Evolutionary conservation across 805 yeast genomes (phyloP).

Genomic region (Cyberlindnera meyerae): DNA sequence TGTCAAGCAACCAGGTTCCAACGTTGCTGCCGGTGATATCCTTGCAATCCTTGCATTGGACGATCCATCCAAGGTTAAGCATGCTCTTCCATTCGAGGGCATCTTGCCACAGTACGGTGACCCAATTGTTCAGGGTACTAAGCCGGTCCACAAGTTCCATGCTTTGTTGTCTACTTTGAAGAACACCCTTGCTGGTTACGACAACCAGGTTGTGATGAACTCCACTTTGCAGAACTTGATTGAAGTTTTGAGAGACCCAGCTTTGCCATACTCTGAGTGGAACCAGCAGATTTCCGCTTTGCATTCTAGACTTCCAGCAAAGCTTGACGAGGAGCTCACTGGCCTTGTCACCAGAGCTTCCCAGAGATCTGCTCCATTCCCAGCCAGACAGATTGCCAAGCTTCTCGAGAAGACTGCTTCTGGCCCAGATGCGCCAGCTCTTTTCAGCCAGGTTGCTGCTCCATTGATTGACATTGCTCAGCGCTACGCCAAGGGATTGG

Average conservation of each 20-base stretch:
- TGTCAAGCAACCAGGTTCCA: conserved; percentile 97
- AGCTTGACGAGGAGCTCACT: conserved; percentile 63
- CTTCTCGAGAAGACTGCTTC: conserved; percentile 57
- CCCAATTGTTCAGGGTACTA: conserved; percentile 77
- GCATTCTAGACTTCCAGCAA: conserved; percentile 81
- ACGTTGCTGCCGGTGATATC: conserved; percentile 93
- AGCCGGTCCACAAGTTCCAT: conserved; percentile 72
- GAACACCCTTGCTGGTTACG: conserved; percentile 85
- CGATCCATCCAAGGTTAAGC: conserved; percentile 96
- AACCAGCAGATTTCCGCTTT: conserved; percentile 76
- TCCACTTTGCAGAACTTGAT: conserved; percentile 70
- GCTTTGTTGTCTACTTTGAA: conserved; percentile 54
- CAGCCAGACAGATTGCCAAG: conserved; percentile 79
- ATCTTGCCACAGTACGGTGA: conserved; percentile 86
- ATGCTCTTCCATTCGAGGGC: conserved; percentile 92
- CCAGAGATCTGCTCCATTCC: conserved; percentile 78
- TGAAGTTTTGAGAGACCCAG: conserved; percentile 68
- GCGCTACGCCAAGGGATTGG: conserved; percentile 68
- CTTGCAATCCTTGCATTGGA: conserved; percentile 91
- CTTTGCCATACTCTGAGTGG: conserved; percentile 95
- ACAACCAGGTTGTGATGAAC: conserved; percentile 92
- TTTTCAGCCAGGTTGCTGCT: conserved; percentile 54
- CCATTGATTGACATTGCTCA: conserved; percentile 72
- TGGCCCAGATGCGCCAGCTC: conserved; percentile 46
- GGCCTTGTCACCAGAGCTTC: conserved; percentile 62